Base-by-base conservation (phyloP, 2,329 filamentous ascomycete species). In the Trichoderma sp. region DNA sequence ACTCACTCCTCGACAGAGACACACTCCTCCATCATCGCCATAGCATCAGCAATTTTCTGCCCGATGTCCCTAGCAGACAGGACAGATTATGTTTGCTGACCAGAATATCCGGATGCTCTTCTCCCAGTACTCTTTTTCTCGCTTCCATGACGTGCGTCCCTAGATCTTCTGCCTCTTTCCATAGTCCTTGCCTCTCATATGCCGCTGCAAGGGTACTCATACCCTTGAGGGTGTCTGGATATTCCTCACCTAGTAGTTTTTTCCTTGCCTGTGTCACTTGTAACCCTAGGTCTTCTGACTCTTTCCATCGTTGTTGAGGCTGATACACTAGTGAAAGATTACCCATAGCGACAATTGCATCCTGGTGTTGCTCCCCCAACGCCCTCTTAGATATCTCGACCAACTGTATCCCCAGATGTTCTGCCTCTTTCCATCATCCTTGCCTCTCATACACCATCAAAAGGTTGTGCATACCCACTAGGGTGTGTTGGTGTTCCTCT, bases 91-190 rank as follows among this genome's bases (percentile, higher is more conserved):
- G 8, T 32, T 53, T 61, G 29, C 37, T 39, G 5, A 1, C 15
- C 6, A 67, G 34, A 12, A 45, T 67, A 2, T 39, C 6, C 2
- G 54, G 64, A 27, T 67, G 64, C 4, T 61, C 29, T 35, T 61
- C 64, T 5, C 64, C 64, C n/a, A 61, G 13, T 3, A 34, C 22
- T 15, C n/a, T 37, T 5, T 61, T 67, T 1, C 54, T 60, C 2
- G 35, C 5, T 15, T 60, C 54, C 9, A 67, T 8, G 12, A 34
- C 34, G 9, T 42, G 54, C 7, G 6, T 5, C 29, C 7, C 29
- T 42, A 67, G 5, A 3, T 61, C 25, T n/a, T 60, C 10, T 35
- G 64, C 54, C 22, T 67, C 53, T n/a, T 37, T 27, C 42, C 32
- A 19, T 29, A 25, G 42, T 7, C 12, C 29, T 37, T 67, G 64